Conservation (phyloP, 2,329 filamentous ascomycete genomes). For the Alternaria alternata region DNA sequence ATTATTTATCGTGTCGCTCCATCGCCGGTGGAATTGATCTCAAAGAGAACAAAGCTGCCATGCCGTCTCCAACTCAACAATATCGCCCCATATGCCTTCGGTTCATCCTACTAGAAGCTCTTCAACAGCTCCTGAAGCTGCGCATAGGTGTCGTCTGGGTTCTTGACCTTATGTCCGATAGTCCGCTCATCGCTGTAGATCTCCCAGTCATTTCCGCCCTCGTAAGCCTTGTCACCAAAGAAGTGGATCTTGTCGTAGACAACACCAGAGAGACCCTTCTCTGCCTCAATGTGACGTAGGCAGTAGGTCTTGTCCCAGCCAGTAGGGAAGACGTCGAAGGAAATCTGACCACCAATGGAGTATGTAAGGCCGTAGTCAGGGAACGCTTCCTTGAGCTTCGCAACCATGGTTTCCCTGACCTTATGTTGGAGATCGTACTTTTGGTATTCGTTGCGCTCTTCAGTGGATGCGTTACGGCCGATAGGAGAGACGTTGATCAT, state of each 20-base stretch:
- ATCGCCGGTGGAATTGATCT: not conserved
- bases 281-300: constrained; percentile 82
- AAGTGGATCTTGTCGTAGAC: constrained; percentile 92
- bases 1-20: not conserved
- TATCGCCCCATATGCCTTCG: not conserved
- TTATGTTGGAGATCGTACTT: constrained; percentile 80
- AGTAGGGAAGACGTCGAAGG: constrained; percentile 94
- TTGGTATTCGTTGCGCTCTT: constrained; percentile 85
- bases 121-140: constrained; percentile 81
- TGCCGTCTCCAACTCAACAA: not conserved
- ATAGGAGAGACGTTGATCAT: constrained; percentile 89
- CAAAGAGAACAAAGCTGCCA: not conserved
- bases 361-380: constrained; percentile 86
- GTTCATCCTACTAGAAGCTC: constrained; percentile 27
- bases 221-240: constrained; percentile 94
- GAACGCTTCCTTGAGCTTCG: constrained; percentile 80
- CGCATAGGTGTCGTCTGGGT: constrained; percentile 81
- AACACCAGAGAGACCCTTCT: constrained; percentile 72
- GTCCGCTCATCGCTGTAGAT: constrained; percentile 86
- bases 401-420: constrained; percentile 79
- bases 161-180: constrained; percentile 82
- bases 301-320: constrained; percentile 99
- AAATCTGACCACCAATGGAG: constrained; percentile 96
- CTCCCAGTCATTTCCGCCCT: constrained; percentile 95
- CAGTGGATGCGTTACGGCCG: constrained; percentile 81